These are phyloP conservation scores for Apiospora aurea DNA, from an alignment of 2,329 filamentous ascomycete species.

Conservation along the genomic window DNA sequence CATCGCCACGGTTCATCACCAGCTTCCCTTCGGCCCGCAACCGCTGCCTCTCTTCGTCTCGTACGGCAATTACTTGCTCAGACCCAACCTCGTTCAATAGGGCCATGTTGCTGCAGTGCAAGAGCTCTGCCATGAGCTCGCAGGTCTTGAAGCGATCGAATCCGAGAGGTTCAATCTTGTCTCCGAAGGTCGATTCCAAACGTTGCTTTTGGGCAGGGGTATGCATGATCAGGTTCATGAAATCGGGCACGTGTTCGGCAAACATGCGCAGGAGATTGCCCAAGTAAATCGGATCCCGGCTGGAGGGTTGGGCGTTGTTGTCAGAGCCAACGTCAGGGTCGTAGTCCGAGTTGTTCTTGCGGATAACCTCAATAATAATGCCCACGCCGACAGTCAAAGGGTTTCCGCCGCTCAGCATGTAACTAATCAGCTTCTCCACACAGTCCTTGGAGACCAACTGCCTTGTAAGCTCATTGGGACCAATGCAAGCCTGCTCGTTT, in stretches of 20 bases:
- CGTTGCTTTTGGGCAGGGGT: constrained; percentile 69
- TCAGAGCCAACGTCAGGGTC: constrained; percentile 90
- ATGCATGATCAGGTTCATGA: constrained; percentile 89
- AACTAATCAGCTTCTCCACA: constrained; percentile 81
- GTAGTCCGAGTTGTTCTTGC: constrained; percentile 99
- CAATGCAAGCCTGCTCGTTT: constrained; percentile 98
- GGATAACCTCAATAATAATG: constrained; percentile 97
- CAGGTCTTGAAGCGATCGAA: constrained; percentile 99
- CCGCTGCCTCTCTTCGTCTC: constrained; percentile 82
- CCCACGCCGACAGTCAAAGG: constrained; percentile 95
- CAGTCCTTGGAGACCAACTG: constrained; percentile 90
- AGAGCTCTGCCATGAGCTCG: constrained; percentile 95
- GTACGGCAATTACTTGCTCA: constrained; percentile 81
- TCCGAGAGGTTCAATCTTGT: constrained; percentile 89
- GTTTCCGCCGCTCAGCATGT: constrained; percentile 94
- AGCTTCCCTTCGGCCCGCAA: constrained; percentile 81
- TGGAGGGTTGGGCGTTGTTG: constrained; percentile 79
- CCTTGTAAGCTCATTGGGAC: constrained; percentile 93
- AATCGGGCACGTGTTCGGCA: constrained; percentile 88
- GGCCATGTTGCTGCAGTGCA: constrained; percentile 99
- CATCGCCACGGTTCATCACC: constrained; percentile 51
- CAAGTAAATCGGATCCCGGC: constrained; percentile 92
- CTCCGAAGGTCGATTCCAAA: constrained; percentile 86
- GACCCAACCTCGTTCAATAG: constrained; percentile 90
- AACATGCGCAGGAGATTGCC: constrained; percentile 90